Conservation (phyloP, 345 rosid species). For the Corchorus olitorius region DNA sequence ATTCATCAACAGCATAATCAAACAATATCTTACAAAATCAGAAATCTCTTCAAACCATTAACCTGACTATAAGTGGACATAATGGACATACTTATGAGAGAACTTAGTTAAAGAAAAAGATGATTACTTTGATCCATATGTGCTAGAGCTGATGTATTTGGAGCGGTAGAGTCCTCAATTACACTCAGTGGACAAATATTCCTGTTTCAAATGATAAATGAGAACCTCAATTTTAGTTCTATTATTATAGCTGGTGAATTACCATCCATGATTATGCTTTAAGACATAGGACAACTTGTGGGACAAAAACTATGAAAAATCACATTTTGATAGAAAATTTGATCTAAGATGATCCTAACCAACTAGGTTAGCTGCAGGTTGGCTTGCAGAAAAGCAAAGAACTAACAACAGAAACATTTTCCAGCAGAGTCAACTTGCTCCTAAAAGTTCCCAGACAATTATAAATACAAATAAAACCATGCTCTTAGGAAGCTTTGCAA, state of each 20-base stretch:
- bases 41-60: too few species aligned
- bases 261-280: too few species aligned
- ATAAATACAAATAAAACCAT: not conserved
- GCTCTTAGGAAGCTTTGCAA: not conserved
- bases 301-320: too few species aligned
- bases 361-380: not conserved
- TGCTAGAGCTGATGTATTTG: not conserved
- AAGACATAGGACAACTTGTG: too few species aligned
- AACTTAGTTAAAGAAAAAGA: not conserved
- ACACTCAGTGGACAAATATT: not conserved
- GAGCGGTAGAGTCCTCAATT: not conserved
- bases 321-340: too few species aligned
- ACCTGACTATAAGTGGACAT: too few species aligned
- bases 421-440: not conserved
- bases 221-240: not conserved
- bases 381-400: not conserved
- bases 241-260: not conserved
- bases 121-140: slow-evolving; percentile 40
- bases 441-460: not conserved
- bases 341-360: too few species aligned
- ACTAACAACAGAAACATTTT: not conserved
- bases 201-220: slow-evolving; percentile 25
- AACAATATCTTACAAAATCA: too few species aligned
- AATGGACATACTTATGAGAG: too few species aligned
- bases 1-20: not conserved